A percentile compares a stretch with the other conserved stretches of the same genome.
Conservation (phyloP, 306 rosid species). For the Fagus crenata region DNA sequence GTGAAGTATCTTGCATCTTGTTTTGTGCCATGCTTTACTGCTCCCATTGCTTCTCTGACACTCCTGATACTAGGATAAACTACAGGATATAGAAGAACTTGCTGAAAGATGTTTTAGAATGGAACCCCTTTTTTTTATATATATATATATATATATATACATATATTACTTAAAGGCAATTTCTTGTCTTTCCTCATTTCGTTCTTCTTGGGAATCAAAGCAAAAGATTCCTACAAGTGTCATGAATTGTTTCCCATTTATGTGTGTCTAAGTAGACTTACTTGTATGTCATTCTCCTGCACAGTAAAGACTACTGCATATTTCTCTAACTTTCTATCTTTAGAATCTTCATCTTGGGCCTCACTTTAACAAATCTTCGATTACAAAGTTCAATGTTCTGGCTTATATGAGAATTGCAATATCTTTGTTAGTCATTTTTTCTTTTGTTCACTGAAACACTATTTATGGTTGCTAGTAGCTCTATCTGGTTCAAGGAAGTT, state of each 20-base stretch:
- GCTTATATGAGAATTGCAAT: background rate
- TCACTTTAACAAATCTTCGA: background rate
- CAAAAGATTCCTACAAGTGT: no score
- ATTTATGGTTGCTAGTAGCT: background rate
- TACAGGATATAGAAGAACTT: background rate
- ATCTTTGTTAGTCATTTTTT: background rate
- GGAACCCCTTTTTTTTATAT: background rate
- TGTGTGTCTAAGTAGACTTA: background rate
- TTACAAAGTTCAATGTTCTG: background rate
- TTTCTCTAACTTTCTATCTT: background rate
- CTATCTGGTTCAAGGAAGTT: constrained; percentile 6
- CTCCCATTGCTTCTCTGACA: background rate
- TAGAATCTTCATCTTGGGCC: background rate
- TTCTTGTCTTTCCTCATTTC: background rate
- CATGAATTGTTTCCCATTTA: background rate
- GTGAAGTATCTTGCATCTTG: background rate
- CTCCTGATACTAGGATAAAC: background rate
- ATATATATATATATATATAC: no score
- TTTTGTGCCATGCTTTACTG: background rate
- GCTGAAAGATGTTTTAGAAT: background rate
- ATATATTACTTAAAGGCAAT: background rate
- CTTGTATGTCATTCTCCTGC: background rate
- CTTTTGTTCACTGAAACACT: background rate
- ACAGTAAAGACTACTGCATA: background rate
- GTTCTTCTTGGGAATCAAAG: no score